Percentiles rank a stretch among this genome's conserved stretches.
Conservation (phyloP, 148 eudicot species). For the Pouteria glomerata region DNA sequence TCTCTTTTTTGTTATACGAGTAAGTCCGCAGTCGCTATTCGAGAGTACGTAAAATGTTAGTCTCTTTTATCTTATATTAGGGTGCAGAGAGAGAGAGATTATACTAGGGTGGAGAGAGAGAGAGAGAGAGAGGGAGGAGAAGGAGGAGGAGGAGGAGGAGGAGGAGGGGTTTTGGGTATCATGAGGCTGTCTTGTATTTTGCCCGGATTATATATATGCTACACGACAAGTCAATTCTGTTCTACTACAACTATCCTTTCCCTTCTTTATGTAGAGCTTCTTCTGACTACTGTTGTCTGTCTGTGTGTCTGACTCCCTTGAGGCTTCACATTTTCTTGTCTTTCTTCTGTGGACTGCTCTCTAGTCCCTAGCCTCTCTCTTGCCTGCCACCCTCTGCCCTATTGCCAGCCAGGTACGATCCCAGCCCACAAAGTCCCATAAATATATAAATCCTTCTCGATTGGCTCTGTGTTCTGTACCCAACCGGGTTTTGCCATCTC, state of each 20-base stretch:
- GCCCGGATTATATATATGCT: neutral
- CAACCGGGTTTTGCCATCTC: neutral
- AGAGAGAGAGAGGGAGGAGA: no score
- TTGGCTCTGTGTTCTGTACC: neutral
- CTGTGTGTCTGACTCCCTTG: neutral
- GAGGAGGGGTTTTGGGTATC: no score
- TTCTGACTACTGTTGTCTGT: neutral
- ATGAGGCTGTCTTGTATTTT: no score
- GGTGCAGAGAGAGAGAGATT: no score
- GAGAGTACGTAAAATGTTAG: no score
- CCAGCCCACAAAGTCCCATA: neutral
- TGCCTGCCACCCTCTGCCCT: conserved; percentile 9
- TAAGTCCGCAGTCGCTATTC: no score
- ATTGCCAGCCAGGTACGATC: conserved; percentile 1
- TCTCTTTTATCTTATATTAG: neutral
- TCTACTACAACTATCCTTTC: conserved; percentile 5
- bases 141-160: no score
- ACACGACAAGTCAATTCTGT: conserved; percentile 13
- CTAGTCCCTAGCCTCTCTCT: conserved; percentile 13
- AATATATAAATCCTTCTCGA: neutral
- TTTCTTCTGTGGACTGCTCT: neutral
- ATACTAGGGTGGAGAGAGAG: no score
- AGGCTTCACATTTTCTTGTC: conserved; percentile 2
- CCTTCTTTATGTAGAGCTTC: neutral
- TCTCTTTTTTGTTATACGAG: no score